Base-by-base conservation (phyloP, 441 rosid species). In the Mallotus repandus region DNA sequence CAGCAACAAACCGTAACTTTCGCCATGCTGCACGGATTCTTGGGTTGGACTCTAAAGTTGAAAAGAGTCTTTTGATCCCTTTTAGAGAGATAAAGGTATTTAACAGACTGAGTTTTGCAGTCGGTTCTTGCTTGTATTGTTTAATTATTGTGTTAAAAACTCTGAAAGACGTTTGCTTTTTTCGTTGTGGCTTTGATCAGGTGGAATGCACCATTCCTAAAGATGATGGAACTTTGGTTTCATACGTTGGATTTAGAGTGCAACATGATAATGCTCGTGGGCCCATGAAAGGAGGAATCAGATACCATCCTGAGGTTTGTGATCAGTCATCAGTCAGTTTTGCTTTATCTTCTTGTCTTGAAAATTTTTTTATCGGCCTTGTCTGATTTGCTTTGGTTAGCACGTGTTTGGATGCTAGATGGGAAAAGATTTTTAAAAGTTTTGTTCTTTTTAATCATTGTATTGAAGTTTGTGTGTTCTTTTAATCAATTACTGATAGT, bases 1-100 rank as follows among this genome's bases (percentile, higher is more conserved):
- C 91, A 19, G 99, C 96, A n/a, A 91, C 99, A 9, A 92, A 82
- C 85, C 88, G 99, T 52, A 95, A 95, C 78, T 95, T 95, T 74
- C 90, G 95, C 69, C 91, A 85, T 56, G 96, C 98, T 0, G 87
- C 95, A 2, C 82, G 97, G 68, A 84, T 95, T 81, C 89, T 95
- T 59, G 99, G 96, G 0, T 79, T 95, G 76, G 99, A 95, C 81
- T 88, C 99, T 7, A 92, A 91, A 83, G 84, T 95, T 52, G 95
- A 93, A 73, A 85, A 41, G 80, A 89, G 95, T 78, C 98, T 95
- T 69, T 74, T 93, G 85, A 95, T 95, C 85, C 99, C 98, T 8
- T 91, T 89, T 41, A 83, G 98, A 77, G 99, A 93, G 80, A 88
- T 95, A 89, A 95, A 95, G 90, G 99, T 93, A 53, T n/a, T 12